phyloP scores from a whole-genome alignment of 306 rosid genomes.

The Astragalus membranaceus region DNA sequence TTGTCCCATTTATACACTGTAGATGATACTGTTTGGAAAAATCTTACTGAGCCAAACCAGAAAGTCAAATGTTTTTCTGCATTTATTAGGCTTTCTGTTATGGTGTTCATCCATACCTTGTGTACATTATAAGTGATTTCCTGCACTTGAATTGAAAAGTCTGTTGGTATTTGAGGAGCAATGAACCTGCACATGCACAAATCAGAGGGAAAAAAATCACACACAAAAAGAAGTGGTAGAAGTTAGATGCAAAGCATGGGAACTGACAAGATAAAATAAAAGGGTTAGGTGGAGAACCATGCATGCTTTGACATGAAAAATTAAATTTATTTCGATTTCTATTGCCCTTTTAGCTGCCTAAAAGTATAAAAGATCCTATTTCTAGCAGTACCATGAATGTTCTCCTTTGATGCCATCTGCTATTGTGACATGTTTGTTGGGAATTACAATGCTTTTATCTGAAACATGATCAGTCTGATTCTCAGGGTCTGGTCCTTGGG shows the following conservation, averaged over 20 bases:
- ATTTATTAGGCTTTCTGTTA: not conserved
- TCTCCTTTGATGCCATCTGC: constrained; percentile 48
- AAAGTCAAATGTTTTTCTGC: constrained; percentile 4
- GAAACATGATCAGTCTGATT: constrained; percentile 40
- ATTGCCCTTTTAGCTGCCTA: not conserved
- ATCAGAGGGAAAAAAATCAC: not conserved
- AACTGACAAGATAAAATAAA: not conserved
- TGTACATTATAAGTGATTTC: constrained; percentile 67
- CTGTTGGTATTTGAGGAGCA: constrained; percentile 77
- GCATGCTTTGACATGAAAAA: constrained; percentile 11
- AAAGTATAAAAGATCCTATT: not conserved
- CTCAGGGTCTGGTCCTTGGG: constrained; percentile 27
- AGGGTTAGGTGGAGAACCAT: not conserved
- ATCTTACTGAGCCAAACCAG: not conserved
- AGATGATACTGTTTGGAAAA: constrained; percentile 1
- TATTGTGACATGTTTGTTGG: constrained; percentile 41
- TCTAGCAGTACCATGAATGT: constrained; percentile 47
- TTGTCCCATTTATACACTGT: not conserved
- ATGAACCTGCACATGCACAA: constrained; percentile 57
- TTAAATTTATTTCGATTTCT: not conserved
- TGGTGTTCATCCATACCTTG: constrained; percentile 52
- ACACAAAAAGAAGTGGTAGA: not conserved
- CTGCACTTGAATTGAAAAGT: constrained; percentile 63
- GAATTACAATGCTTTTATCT: constrained; percentile 55
- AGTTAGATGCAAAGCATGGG: not conserved